Evolutionary conservation across 2,329 filamentous ascomycete genomes (phyloP).

Genomic region (Paramyrothecium sp.): DNA sequence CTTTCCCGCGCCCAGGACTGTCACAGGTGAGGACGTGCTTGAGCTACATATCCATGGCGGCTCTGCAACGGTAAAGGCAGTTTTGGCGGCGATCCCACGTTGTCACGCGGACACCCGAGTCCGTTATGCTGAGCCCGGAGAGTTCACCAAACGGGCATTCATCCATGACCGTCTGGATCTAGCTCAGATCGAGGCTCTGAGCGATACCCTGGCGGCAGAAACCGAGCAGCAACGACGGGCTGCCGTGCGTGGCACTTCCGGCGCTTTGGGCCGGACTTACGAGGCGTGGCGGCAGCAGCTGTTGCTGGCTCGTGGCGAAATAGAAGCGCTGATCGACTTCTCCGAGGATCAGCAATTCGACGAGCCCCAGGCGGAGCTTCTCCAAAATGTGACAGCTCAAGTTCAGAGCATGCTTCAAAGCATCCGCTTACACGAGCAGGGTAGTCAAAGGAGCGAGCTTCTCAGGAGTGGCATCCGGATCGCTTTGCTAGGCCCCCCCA

Average conservation of each 20-base stretch:
- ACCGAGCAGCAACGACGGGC: constrained; percentile 92
- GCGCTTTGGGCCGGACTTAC: constrained; percentile 70
- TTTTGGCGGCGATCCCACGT: constrained; percentile 72
- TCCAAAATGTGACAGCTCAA: constrained; percentile 66
- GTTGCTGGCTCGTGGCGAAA: constrained; percentile 79
- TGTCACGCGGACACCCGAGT: constrained; percentile 45
- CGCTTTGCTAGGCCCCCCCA: constrained; percentile 85
- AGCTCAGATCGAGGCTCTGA: constrained; percentile 72
- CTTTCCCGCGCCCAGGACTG: constrained; percentile 78
- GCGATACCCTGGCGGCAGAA: constrained; percentile 63
- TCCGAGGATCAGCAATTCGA: constrained; percentile 97
- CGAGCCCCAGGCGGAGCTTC: constrained; percentile 72
- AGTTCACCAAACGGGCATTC: constrained; percentile 93
- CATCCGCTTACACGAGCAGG: constrained; percentile 69
- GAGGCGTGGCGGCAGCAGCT: constrained; percentile 78
- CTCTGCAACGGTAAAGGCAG: constrained; percentile 81
- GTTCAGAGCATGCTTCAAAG: constrained; percentile 59
- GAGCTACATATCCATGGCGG: constrained; percentile 96
- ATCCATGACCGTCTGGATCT: constrained; percentile 82
- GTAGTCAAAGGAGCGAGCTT: constrained; percentile 79
- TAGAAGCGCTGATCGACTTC: constrained; percentile 96
- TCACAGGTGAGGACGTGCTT: constrained; percentile 88
- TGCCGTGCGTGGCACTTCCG: constrained; percentile 75
- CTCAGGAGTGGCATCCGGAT: constrained; percentile 82
- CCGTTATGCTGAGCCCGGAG: constrained; percentile 89